Evolutionary conservation across 2,329 filamentous ascomycete genomes (phyloP).

Genomic region (Xylariaceae sp.): DNA sequence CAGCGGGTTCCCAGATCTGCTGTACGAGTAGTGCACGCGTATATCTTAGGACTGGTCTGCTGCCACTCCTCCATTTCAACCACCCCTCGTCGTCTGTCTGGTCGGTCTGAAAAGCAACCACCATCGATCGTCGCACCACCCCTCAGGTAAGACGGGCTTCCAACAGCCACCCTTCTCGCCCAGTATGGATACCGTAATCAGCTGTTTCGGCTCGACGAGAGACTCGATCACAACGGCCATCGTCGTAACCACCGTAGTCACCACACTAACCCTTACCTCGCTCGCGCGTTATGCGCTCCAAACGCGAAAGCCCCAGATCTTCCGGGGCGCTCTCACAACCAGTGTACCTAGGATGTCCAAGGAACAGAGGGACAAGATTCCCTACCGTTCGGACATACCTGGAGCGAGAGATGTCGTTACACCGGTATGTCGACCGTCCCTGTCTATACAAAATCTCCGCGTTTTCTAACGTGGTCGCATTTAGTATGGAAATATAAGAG

Average conservation of each 20-base stretch:
- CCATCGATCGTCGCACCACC: not conserved
- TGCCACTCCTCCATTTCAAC: not conserved
- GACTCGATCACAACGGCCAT: conserved; percentile 31
- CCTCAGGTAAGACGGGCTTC: not conserved
- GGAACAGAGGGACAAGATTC: conserved; percentile 36
- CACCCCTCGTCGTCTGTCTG: not conserved
- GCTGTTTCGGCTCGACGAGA: conserved; percentile 22
- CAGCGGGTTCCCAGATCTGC: too few species aligned
- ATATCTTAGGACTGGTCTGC: too few species aligned
- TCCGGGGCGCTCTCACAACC: conserved; percentile 43
- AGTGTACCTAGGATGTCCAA: conserved; percentile 34
- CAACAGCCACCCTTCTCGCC: not conserved
- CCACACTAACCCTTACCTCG: conserved; percentile 38
- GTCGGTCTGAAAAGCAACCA: not conserved
- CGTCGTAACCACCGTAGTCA: conserved; percentile 38
- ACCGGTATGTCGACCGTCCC: conserved; percentile 41
- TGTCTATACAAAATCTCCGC: too few species aligned
- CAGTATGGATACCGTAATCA: conserved; percentile 31
- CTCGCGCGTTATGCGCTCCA: conserved; percentile 36
- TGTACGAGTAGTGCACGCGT: too few species aligned
- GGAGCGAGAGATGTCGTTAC: conserved; percentile 68
- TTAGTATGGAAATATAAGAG: conserved; percentile 65
- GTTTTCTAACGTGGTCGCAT: conserved; percentile 1
- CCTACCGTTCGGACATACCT: conserved; percentile 65
- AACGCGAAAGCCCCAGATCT: conserved; percentile 36